phyloP scores from a whole-genome alignment of 2,329 filamentous ascomycete species.

The Grosmannia serpens region DNA sequence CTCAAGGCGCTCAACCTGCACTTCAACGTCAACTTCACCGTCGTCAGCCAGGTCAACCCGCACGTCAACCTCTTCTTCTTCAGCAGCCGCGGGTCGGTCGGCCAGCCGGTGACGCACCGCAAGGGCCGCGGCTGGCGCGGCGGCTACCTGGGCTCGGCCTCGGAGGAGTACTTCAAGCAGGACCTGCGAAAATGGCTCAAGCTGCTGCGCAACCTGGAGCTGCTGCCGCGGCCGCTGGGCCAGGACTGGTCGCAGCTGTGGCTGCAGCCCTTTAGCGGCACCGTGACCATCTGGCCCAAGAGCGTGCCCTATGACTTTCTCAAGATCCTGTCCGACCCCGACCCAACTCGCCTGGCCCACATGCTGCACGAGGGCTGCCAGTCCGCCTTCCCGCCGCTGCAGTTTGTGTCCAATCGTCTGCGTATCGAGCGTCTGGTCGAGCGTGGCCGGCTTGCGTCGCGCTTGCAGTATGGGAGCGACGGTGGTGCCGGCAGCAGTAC shows the following conservation, averaged over 20 bases:
- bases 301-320: slow-evolving; percentile 67
- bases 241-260: slow-evolving; percentile 97
- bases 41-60: slow-evolving; percentile 81
- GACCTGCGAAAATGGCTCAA: slow-evolving; percentile 97
- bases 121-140: slow-evolving; percentile 91
- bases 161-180: slow-evolving; percentile 91
- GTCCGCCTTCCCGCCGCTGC: slow-evolving; percentile 79
- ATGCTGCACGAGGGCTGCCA: slow-evolving; percentile 90
- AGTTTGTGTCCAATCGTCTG: slow-evolving; percentile 80
- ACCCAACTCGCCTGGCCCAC: slow-evolving; percentile 58
- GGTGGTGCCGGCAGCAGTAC: neutral
- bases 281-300: slow-evolving; percentile 93
- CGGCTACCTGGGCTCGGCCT: slow-evolving; percentile 82
- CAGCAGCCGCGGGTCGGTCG: slow-evolving; percentile 81
- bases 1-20: slow-evolving; percentile 88
- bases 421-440: slow-evolving; percentile 67
- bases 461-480: neutral
- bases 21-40: slow-evolving; percentile 97
- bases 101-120: slow-evolving; percentile 86
- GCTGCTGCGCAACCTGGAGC: slow-evolving; percentile 81
- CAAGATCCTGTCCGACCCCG: slow-evolving; percentile 78
- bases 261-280: slow-evolving; percentile 90
- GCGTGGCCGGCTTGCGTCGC: slow-evolving; percentile 28
- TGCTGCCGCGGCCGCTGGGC: slow-evolving; percentile 78
- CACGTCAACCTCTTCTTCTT: slow-evolving; percentile 99